A percentile compares a stretch with the other conserved stretches of the same genome.
Evolutionary conservation across 2,329 filamentous ascomycete species (phyloP).

Genomic region (Xylariaceae sp.): DNA sequence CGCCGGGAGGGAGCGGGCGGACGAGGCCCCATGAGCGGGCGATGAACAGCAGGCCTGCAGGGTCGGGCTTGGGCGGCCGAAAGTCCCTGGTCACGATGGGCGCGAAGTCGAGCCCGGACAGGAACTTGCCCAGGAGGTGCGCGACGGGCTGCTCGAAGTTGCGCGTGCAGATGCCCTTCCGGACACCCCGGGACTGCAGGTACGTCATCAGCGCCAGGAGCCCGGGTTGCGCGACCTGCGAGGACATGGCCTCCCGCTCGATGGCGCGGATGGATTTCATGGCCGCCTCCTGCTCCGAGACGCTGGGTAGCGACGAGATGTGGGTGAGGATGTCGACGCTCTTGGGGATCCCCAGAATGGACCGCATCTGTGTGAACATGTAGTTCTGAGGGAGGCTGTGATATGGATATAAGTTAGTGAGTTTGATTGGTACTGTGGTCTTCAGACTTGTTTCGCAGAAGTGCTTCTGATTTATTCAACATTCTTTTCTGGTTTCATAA

Average conservation of each 20-base stretch:
- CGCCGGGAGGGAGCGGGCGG: too few relatives aligned
- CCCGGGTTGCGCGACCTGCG: slow-evolving; percentile 77
- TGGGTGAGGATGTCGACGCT: slow-evolving; percentile 81
- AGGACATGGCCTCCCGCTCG: slow-evolving; percentile 60
- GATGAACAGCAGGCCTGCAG: slow-evolving; percentile 83
- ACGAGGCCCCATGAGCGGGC: slow-evolving; percentile 68
- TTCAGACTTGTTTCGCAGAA: too few relatives aligned
- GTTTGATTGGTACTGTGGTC: too few relatives aligned
- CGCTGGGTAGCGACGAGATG: slow-evolving; percentile 65
- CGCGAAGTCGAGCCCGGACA: slow-evolving; percentile 59
- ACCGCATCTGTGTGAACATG: slow-evolving; percentile 89
- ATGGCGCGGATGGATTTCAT: slow-evolving; percentile 71
- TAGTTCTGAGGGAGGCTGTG: slow-evolving; percentile 80
- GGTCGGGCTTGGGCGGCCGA: slow-evolving; percentile 77
- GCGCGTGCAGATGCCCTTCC: slow-evolving; percentile 84
- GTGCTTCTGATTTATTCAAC: too few relatives aligned
- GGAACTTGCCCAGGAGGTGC: slow-evolving; percentile 70
- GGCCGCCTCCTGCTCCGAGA: slow-evolving; percentile 54
- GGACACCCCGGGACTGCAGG: slow-evolving; percentile 60
- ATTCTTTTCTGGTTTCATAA: too few relatives aligned
- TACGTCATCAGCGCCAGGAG: slow-evolving; percentile 75
- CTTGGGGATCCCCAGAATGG: slow-evolving; percentile 66
- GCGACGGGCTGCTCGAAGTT: slow-evolving; percentile 82
- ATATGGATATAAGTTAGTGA: not conserved
- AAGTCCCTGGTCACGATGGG: slow-evolving; percentile 85